Evolutionary conservation across 306 rosid species (phyloP).

Genomic region (Gastrolobium bilobum): DNA sequence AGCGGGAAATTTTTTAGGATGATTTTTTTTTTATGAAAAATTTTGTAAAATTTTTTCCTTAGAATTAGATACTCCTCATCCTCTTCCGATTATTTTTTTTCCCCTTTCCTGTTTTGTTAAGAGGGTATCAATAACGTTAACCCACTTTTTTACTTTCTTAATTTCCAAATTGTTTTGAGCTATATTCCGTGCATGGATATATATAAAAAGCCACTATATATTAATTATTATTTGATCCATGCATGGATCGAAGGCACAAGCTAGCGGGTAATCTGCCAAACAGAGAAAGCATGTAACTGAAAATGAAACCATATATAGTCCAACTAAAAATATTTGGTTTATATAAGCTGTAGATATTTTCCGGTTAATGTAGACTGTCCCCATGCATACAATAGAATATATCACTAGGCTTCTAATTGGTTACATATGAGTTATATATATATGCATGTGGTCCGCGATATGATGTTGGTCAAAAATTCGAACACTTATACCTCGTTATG

Average conservation of each 20-base stretch:
- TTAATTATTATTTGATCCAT: background rate
- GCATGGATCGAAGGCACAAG: conserved; percentile 26
- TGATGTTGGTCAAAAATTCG: conserved; percentile 63
- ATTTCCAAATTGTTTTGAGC: conserved; percentile 24
- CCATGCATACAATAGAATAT: background rate
- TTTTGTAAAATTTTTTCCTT: conserved; percentile 6
- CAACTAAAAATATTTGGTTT: conserved; percentile 21
- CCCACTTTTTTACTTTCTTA: conserved; percentile 24
- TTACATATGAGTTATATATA: background rate
- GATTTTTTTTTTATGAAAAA: conserved; percentile 8
- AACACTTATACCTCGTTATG: conserved; percentile 62
- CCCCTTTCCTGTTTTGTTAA: background rate
- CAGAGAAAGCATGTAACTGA: background rate
- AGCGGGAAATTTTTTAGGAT: conserved; percentile 49
- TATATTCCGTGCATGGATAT: background rate
- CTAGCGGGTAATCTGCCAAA: background rate
- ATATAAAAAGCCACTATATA: background rate
- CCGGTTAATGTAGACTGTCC: background rate
- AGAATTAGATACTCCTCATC: conserved; percentile 35
- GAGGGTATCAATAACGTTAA: conserved; percentile 10
- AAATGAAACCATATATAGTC: background rate
- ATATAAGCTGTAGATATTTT: background rate
- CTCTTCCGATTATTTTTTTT: background rate
- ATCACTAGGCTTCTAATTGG: background rate
- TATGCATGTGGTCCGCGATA: conserved; percentile 60